Base-by-base conservation (phyloP, 1,284 basidiomycete species). In the Neonothopanus nambi region DNA sequence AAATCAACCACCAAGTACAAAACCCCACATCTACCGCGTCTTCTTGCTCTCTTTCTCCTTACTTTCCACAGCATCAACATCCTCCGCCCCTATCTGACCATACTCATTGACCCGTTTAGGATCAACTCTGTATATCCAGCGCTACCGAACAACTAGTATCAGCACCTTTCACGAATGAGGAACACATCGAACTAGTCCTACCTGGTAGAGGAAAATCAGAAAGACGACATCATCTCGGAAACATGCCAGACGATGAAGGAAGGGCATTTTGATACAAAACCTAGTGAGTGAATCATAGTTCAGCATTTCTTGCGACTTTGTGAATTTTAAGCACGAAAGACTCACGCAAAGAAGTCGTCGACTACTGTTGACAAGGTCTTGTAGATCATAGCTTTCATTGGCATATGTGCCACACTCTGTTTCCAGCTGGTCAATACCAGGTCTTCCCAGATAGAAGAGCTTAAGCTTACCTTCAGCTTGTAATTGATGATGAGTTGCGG, bases 321-420 rank as follows among this genome's bases (percentile, higher is more conserved):
- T 9, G n/a, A 5, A 41, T 3, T 12, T 23, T 30, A 46, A 53
- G 35, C 17, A 39, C 13, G 20, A 36, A 61, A 51, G 42, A 66
- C 83, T 60, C 76, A 92, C 85, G 90, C 91, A 71, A 95, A 95
- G 61, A 96, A 81, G 72, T 97, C 95, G 71, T 98, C 95, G 28
- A 97, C 91, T 51, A 93, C 89, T 1, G 92, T 93, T 26, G 87
- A 89, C 47, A 95, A 74, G 2, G 91, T 89, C 76, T 97, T 97
- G 80, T 93, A 98, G 59, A 95, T 86, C 89, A 98, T 95, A 3
- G 95, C 92, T 72, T 95, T 97, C 86, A 95, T 93, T 9, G 91
- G 92, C 87, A 95, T 93, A 66, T 95, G 93, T 36, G 93, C 87
- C 36, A 94, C 92, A 65, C 85, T 90, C 85, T 90, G 70, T 30